These are phyloP conservation scores for Evernia prunastri DNA, from an alignment of 495 filamentous ascomycete genomes.

Conservation along the genomic window DNA sequence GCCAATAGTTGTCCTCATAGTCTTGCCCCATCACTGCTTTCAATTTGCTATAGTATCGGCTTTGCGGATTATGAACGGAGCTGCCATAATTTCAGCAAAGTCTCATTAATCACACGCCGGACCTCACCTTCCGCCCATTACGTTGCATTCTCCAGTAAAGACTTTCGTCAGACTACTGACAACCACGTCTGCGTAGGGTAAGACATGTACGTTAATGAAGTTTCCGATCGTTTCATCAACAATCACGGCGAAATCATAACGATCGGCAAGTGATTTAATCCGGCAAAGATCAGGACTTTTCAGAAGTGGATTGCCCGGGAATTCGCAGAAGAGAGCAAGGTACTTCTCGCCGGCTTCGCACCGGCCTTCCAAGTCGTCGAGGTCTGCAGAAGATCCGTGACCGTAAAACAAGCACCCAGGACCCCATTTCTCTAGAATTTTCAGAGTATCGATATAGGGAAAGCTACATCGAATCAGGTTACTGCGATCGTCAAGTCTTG, in stretches of 20 bases:
- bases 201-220: slow-evolving; percentile 88
- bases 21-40: slow-evolving; percentile 54
- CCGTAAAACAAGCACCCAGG: slow-evolving; percentile 90
- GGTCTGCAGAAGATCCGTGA: slow-evolving; percentile 67
- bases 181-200: slow-evolving; percentile 82
- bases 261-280: slow-evolving; percentile 72
- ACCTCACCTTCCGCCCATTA: slow-evolving; percentile 77
- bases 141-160: slow-evolving; percentile 94
- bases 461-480: slow-evolving; percentile 55
- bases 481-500: slow-evolving; percentile 18
- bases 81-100: slow-evolving; percentile 34
- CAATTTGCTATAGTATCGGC: slow-evolving; percentile 59
- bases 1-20: slow-evolving; percentile 88
- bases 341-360: slow-evolving; percentile 68
- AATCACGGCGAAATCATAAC: slow-evolving; percentile 82
- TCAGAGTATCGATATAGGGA: slow-evolving; percentile 93
- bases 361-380: slow-evolving; percentile 76
- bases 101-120: neutral
- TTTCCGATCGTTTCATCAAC: slow-evolving; percentile 91
- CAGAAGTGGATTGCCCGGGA: slow-evolving; percentile 86
- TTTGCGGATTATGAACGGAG: slow-evolving; percentile 75
- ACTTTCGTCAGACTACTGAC: slow-evolving; percentile 94
- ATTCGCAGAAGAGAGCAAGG: slow-evolving; percentile 87
- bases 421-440: slow-evolving; percentile 90
- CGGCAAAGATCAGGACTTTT: slow-evolving; percentile 75